phyloP scores from a whole-genome alignment of 2,329 filamentous ascomycete species.

The Graphilbum sp. region DNA sequence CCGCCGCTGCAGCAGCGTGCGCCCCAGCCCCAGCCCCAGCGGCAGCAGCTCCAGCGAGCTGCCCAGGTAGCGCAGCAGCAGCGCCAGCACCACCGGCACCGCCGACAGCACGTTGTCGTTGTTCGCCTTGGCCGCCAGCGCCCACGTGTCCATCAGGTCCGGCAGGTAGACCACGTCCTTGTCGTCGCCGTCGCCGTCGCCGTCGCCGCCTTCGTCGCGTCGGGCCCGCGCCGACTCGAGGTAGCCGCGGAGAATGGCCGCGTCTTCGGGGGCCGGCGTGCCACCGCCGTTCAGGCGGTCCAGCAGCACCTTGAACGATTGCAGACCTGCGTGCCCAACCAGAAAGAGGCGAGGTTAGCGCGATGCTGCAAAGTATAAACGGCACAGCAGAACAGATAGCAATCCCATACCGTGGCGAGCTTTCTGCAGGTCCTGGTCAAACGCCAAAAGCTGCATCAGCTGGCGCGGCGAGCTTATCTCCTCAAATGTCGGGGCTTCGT shows the following conservation, averaged over 20 bases:
- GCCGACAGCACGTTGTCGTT: constrained; percentile 70
- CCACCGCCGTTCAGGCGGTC: constrained; percentile 43
- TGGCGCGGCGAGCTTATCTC: constrained; percentile 49
- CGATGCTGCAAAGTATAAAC: not conserved
- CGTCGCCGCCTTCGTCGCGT: not conserved
- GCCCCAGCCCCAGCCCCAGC: constrained; percentile 62
- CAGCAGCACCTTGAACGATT: constrained; percentile 55
- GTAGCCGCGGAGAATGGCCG: constrained; percentile 51
- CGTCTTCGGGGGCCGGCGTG: constrained; percentile 28
- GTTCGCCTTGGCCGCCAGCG: constrained; percentile 61
- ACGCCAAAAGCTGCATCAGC: constrained; percentile 49
- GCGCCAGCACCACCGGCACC: constrained; percentile 62
- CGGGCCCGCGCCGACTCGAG: constrained; percentile 33
- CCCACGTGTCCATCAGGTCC: constrained; percentile 80
- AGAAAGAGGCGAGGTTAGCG: not conserved
- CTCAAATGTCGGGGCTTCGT: constrained; percentile 41
- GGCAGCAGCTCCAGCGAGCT: constrained; percentile 56
- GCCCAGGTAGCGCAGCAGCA: constrained; percentile 67
- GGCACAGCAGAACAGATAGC: no score
- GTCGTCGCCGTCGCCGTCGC: constrained; percentile 28
- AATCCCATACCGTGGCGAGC: constrained; percentile 52
- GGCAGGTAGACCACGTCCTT: constrained; percentile 49
- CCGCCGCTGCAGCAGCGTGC: constrained; percentile 63
- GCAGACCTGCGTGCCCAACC: constrained; percentile 31
- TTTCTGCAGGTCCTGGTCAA: constrained; percentile 52